Evolutionary conservation across 805 yeast species (phyloP).

Genomic region (Wickerhamomyces ciferrii): DNA sequence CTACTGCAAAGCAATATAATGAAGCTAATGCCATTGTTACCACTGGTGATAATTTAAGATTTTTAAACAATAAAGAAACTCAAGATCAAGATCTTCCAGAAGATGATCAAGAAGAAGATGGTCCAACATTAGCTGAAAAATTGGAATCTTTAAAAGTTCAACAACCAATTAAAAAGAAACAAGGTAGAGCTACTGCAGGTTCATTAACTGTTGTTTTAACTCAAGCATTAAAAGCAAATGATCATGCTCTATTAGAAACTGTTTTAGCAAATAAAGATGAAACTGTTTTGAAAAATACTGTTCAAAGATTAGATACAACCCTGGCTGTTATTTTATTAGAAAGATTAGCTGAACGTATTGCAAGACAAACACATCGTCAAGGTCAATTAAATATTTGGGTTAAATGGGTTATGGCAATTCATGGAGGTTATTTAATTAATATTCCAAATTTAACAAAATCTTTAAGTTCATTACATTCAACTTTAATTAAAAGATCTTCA

Average conservation of each 20-base stretch:
- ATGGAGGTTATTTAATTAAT: conserved; percentile 61
- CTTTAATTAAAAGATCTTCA: conserved; percentile 59
- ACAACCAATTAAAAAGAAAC: conserved; percentile 23
- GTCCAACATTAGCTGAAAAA: conserved; percentile 52
- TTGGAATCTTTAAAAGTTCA: conserved; percentile 30
- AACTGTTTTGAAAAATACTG: conserved; percentile 45
- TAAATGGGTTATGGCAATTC: conserved; percentile 77
- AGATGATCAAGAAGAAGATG: conserved; percentile 33
- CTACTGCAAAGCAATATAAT: conserved; percentile 50
- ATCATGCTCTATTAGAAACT: conserved; percentile 78
- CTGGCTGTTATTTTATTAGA: conserved; percentile 54
- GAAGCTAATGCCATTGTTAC: conserved; percentile 59
- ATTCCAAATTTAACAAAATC: conserved; percentile 46
- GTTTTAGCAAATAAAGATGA: conserved; percentile 58
- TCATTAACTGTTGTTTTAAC: conserved; percentile 78
- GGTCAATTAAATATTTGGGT: conserved; percentile 67
- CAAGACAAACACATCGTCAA: conserved; percentile 50
- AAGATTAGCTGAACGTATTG: conserved; percentile 52
- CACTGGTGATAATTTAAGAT: conserved; percentile 58
- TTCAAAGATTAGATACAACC: conserved; percentile 49
- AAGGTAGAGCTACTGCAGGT: conserved; percentile 58
- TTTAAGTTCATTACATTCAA: conserved; percentile 58
- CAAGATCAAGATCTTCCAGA: conserved; percentile 18
- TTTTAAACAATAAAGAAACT: conserved; percentile 44
- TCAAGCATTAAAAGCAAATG: conserved; percentile 86